phyloP scores from a whole-genome alignment of 345 rosid genomes.

The Excoecaria cochinchinensis region DNA sequence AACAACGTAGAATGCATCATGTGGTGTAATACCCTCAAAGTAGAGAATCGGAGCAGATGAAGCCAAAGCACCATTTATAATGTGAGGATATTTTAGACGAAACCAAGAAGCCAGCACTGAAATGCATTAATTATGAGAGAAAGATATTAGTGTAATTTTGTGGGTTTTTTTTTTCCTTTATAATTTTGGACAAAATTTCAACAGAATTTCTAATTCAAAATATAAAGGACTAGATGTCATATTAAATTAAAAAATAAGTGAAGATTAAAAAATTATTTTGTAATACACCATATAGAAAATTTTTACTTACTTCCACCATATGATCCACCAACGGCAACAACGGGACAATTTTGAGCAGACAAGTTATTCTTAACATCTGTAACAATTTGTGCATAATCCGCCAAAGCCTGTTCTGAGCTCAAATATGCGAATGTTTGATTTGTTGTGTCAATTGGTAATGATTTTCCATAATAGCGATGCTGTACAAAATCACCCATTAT shows the following conservation, averaged over 20 bases:
- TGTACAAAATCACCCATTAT: background rate
- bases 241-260: too few species aligned
- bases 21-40: constrained; percentile 24
- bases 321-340: constrained; percentile 10
- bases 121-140: background rate
- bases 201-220: too few species aligned
- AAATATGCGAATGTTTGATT: constrained; percentile 8
- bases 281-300: background rate
- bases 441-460: constrained; percentile 7
- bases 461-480: constrained; percentile 11
- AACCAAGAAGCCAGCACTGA: constrained; percentile 10
- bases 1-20: constrained; percentile 17
- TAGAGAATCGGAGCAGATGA: constrained; percentile 45
- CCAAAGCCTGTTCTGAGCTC: constrained; percentile 14
- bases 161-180: too few species aligned
- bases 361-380: background rate
- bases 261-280: too few species aligned
- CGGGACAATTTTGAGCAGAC: background rate
- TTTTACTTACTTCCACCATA: constrained; percentile 9
- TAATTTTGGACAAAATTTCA: too few species aligned
- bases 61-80: constrained; percentile 36
- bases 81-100: constrained; percentile 35
- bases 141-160: background rate
- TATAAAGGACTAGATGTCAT: too few species aligned
- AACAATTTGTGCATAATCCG: constrained; percentile 9